A percentile compares a stretch with the other conserved stretches of the same genome.
phyloP scores from a whole-genome alignment of 1,284 basidiomycete genomes.

The Ganoderma leucocontextum region DNA sequence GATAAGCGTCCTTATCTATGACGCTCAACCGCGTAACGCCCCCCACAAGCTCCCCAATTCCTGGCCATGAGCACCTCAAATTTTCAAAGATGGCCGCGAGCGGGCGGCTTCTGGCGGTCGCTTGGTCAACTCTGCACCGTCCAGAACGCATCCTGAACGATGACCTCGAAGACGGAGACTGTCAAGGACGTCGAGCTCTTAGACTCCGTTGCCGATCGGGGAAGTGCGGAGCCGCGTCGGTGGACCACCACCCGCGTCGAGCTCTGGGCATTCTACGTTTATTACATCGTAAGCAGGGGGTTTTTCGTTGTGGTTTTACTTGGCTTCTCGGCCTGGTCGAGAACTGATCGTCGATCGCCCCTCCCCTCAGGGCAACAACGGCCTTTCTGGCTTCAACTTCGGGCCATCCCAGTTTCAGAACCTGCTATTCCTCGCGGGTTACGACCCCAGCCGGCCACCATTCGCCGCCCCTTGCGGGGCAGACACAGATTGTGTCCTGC shows the following conservation, averaged over 20 bases:
- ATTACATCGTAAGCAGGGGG: slow-evolving; percentile 57
- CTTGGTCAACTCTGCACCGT: background rate
- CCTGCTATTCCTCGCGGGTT: slow-evolving; percentile 74
- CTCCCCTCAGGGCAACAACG: slow-evolving; percentile 66
- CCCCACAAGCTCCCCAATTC: slow-evolving; percentile 13
- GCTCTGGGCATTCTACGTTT: slow-evolving; percentile 77
- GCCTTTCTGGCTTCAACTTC: slow-evolving; percentile 78
- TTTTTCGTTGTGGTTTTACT: background rate
- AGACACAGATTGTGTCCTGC: slow-evolving; percentile 66
- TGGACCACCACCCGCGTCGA: slow-evolving; percentile 62
- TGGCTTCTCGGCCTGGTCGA: background rate
- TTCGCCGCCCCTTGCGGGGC: slow-evolving; percentile 59
- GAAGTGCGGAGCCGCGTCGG: slow-evolving; percentile 4
- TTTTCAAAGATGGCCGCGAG: slow-evolving; percentile 15
- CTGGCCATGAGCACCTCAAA: slow-evolving; percentile 16
- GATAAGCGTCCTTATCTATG: slow-evolving; percentile 13
- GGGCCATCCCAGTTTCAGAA: slow-evolving; percentile 83
- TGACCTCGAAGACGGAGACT: slow-evolving; percentile 27
- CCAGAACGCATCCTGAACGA: slow-evolving; percentile 22
- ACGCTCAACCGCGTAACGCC: background rate
- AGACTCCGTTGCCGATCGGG: slow-evolving; percentile 11
- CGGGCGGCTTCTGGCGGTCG: slow-evolving; percentile 4
- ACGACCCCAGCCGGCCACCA: slow-evolving; percentile 66
- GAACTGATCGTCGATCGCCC: slow-evolving; percentile 1
- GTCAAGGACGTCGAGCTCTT: slow-evolving; percentile 19